Evolutionary conservation across 441 rosid species (phyloP), one percentile per base, ranked within the genome.

Genomic region (Corymbia citriodora): DNA sequence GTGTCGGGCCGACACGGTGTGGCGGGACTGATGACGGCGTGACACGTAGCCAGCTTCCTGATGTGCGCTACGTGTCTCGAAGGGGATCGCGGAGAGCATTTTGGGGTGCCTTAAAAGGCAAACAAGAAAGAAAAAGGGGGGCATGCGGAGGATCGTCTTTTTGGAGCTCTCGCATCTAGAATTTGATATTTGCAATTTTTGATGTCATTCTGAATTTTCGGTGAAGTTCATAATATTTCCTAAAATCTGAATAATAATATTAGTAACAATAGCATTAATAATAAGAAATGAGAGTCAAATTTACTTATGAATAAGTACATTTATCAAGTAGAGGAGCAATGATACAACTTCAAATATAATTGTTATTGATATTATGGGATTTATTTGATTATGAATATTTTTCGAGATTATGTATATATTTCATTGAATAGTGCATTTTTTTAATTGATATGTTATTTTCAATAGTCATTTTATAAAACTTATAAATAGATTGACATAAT

Each of bases 181-280:
- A 68, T 68, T n/a, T 68, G 40, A 68, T 68, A 31, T 68, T 68
- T 31, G 21, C 23, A 21, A 68, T 33, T 59, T 29, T 68, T 72
- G 23, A 33, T 36, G 27, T 72, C 49, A 36, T 18, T 18, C 48
- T 72, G 2, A 36, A 33, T 72, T 18, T 18, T 74, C 17, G 23
- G 52, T 40, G 16, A 40, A 40, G 40, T 36, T 74, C 31, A 7
- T 63, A 27, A 63, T 13, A 12, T 29, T 27, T 2, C 31, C 8
- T 61, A 27, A 11, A 29, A 61, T 21, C 83, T 21, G 1, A 61
- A 61, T 27, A 59, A 59, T 59, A 59, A 36, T 72, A 0, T 5
- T 31, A 16, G 31, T 0, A 16, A 68, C 23, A 33, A 68, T 8
- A 68, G 5, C 23, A 21, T 0, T 12, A 10, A 72, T 10, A 5